Percentiles rank a stretch among this genome's conserved stretches.
phyloP scores from a whole-genome alignment of 1,284 basidiomycete genomes.

The Marasmius oreades region DNA sequence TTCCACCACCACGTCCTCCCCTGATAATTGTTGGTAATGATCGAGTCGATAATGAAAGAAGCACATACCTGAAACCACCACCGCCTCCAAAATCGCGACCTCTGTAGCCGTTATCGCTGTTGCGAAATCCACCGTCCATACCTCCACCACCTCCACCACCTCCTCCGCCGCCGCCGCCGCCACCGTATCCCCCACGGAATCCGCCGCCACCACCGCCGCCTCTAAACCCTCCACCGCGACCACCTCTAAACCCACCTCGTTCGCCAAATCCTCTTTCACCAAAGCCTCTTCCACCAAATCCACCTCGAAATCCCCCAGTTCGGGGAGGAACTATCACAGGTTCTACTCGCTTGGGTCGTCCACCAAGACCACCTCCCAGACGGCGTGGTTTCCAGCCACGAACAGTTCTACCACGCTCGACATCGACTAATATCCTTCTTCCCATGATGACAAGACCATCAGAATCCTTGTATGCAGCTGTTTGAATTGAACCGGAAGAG shows the following conservation, averaged over 20 bases:
- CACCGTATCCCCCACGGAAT: slow-evolving; percentile 34
- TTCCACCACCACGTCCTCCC: slow-evolving; percentile 68
- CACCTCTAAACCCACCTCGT: slow-evolving; percentile 27
- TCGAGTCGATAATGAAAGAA: slow-evolving; percentile 5
- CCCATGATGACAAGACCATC: slow-evolving; percentile 95
- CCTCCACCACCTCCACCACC: slow-evolving; percentile 30
- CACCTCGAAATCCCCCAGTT: slow-evolving; percentile 36
- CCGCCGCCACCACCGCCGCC: slow-evolving; percentile 28
- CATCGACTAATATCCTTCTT: slow-evolving; percentile 94
- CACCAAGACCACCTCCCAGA: slow-evolving; percentile 93
- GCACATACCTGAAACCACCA: slow-evolving; percentile 51
- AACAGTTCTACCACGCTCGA: slow-evolving; percentile 96
- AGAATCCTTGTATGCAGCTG: slow-evolving; percentile 99
- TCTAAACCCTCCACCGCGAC: slow-evolving; percentile 26
- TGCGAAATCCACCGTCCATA: slow-evolving; percentile 23
- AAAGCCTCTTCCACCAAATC: slow-evolving; percentile 34
- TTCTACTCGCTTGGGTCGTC: slow-evolving; percentile 84
- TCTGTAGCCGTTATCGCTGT: slow-evolving; percentile 20
- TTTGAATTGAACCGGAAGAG: slow-evolving; percentile 16
- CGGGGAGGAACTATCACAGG: slow-evolving; percentile 35
- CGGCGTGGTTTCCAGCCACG: slow-evolving; percentile 98
- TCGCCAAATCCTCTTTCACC: slow-evolving; percentile 45
- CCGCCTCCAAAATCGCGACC: slow-evolving; percentile 26
- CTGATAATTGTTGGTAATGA: slow-evolving; percentile 29
- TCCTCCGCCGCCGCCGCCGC: slow-evolving; percentile 29